These are phyloP conservation scores for Ceratobasidium sp. DNA, from an alignment of 1,284 basidiomycete species.

Conservation along the genomic window DNA sequence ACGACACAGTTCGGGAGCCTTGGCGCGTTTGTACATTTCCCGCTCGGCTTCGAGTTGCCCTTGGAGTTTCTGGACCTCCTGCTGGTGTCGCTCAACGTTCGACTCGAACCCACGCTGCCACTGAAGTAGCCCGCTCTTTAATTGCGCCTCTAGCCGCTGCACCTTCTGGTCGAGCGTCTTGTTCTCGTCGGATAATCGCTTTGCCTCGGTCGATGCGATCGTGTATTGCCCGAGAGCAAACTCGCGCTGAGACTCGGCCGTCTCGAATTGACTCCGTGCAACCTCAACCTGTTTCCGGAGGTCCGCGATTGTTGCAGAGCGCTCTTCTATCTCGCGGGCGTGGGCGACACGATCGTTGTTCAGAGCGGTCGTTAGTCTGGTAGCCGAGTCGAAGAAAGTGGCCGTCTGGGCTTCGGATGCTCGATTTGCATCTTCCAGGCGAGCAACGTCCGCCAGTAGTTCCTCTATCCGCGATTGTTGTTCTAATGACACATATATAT, in stretches of 20 bases:
- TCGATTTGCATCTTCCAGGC: background rate
- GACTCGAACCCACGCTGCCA: conserved; percentile 12
- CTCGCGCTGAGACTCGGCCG: conserved; percentile 16
- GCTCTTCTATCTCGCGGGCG: background rate
- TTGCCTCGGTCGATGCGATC: conserved; percentile 13
- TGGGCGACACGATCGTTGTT: background rate
- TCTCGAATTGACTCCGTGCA: conserved; percentile 18
- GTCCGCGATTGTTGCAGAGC: background rate
- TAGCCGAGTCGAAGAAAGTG: background rate
- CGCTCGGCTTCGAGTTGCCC: conserved; percentile 10
- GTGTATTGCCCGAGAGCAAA: conserved; percentile 7
- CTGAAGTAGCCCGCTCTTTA: background rate
- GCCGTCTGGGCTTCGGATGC: background rate
- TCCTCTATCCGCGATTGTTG: background rate
- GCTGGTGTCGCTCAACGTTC: background rate
- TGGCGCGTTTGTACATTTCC: conserved; percentile 16
- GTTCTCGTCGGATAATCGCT: conserved; percentile 12
- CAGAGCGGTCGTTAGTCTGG: background rate
- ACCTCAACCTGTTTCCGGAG: conserved; percentile 6
- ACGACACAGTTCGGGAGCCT: conserved; percentile 9
- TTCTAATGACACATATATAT: background rate
- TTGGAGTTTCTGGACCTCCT: conserved; percentile 5
- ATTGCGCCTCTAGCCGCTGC: conserved; percentile 1
- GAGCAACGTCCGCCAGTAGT: background rate
- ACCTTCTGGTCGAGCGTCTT: background rate